A percentile compares a stretch with the other conserved stretches of the same genome.
Evolutionary conservation across 2,329 filamentous ascomycete genomes (phyloP).

Genomic region (Talaromyces sp.): DNA sequence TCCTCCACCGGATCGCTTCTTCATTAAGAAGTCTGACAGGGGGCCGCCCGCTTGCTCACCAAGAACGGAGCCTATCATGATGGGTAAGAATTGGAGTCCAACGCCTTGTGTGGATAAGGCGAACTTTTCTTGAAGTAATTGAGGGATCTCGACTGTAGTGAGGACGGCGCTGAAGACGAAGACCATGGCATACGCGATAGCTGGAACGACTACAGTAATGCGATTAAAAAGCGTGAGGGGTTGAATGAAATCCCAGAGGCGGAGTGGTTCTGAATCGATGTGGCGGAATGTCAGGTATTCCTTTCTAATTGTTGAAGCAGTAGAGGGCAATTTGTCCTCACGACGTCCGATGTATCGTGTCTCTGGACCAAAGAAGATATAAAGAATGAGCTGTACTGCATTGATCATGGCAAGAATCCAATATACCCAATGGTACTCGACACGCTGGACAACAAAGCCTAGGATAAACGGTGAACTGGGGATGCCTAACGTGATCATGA

Average conservation of each 20-base stretch:
- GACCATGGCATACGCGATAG: slow-evolving; percentile 52
- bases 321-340: slow-evolving; percentile 29
- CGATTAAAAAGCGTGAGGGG: slow-evolving; percentile 24
- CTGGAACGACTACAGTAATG: slow-evolving; percentile 48
- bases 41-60: slow-evolving; percentile 60
- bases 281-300: not conserved
- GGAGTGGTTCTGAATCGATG: not conserved
- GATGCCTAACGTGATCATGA: slow-evolving; percentile 50
- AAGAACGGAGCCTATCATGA: slow-evolving; percentile 58
- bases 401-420: slow-evolving; percentile 58
- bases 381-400: slow-evolving; percentile 51
- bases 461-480: slow-evolving; percentile 38
- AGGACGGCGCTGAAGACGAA: slow-evolving; percentile 54
- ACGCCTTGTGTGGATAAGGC: slow-evolving; percentile 58
- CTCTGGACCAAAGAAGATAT: slow-evolving; percentile 51
- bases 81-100: slow-evolving; percentile 57
- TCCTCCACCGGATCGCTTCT: not conserved
- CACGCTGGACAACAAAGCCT: slow-evolving; percentile 48
- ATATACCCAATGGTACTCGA: slow-evolving; percentile 59
- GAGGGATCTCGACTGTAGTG: slow-evolving; percentile 56
- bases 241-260: not conserved
- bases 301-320: not conserved
- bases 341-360: slow-evolving; percentile 45
- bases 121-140: slow-evolving; percentile 41
- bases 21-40: slow-evolving; percentile 52